Base-by-base conservation (phyloP, 768 basidiomycete genomes). In the Mrakia gelida region DNA sequence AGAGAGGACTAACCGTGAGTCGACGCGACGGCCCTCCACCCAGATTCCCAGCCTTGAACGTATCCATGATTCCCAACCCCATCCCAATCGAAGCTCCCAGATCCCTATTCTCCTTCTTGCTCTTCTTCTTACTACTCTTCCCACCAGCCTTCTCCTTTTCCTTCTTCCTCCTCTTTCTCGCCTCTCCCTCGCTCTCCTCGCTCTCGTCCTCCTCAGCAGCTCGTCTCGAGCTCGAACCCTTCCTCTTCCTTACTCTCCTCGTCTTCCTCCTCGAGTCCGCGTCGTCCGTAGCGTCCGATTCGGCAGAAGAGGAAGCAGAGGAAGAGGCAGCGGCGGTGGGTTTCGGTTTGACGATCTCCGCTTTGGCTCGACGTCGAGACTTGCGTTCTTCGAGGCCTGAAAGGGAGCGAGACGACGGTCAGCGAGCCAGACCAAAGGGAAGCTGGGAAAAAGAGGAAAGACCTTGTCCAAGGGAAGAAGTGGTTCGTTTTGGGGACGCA, bases 301-400 rank as follows among this genome's bases (percentile, higher is more conserved):
- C 67, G 67, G 67, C 34, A 41, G 67, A 43, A 70, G 67, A 26
- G 67, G 67, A 41, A 70, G 67, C 32, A 65, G 63, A 30, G 63
- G 63, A 32, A 65, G 63, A 65, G 67, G 41, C 10, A 26, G 26
- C 16, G 65, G 65, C 30, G 65, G 18, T 16, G 1, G 67, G 41
- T 70, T 43, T 70, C 67, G 67, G 67, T 7, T 70, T 70, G 67
- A 70, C 34, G 38, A 70, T 70, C 38, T 32, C 67, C 41, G 67
- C 67, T 43, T 70, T 70, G 38, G 34, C 38, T 18, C 67, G 67
- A n/a, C 67, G 67, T 16, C 67, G 67, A 10, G 23, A 38, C 67
- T 70, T 70, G 67, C 67, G 67, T 41, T 70, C 67, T 70, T 70
- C 67, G 67, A 70, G 67, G 41, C 67, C 67, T 70, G 67, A 2